Conservation (phyloP, 768 basidiomycete species). For the Amanita polypyramis region DNA sequence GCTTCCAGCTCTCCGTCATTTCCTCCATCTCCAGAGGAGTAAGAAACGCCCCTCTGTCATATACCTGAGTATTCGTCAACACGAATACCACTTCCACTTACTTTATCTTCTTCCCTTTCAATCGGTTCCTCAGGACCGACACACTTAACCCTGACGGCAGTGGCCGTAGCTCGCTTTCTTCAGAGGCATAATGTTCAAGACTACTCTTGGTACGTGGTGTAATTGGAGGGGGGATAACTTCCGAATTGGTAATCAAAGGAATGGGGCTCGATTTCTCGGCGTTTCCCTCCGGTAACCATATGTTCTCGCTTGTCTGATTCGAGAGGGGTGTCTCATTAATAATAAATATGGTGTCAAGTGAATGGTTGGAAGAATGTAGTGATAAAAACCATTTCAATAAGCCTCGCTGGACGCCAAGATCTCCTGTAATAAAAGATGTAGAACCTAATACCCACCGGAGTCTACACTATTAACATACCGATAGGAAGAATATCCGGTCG, state of each 20-base stretch:
- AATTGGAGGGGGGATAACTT: conserved; percentile 26
- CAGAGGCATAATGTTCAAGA: conserved; percentile 19
- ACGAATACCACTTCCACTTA: conserved; percentile 21
- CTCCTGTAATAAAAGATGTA: conserved; percentile 33
- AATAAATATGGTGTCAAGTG: conserved; percentile 38
- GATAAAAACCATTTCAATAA: conserved; percentile 59
- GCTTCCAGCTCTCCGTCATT: conserved; percentile 67
- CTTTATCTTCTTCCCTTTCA: conserved; percentile 65
- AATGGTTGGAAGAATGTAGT: conserved; percentile 42
- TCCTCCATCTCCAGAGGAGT: conserved; percentile 77
- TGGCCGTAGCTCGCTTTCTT: conserved; percentile 18
- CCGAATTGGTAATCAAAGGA: not conserved
- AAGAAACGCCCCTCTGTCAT: conserved; percentile 54
- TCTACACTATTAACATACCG: conserved; percentile 15
- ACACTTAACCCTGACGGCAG: conserved; percentile 55
- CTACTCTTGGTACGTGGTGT: not conserved
- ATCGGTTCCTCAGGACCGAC: conserved; percentile 43
- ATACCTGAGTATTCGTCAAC: not conserved
- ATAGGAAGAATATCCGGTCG: conserved; percentile 68
- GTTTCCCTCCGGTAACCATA: no score
- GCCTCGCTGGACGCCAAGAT: conserved; percentile 77
- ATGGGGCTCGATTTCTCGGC: no score
- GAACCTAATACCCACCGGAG: not conserved
- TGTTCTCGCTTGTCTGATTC: not conserved
- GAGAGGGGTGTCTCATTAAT: conserved; percentile 35